Evolutionary conservation across 148 eudicot species (phyloP).

Genomic region (Oxyria digyna): DNA sequence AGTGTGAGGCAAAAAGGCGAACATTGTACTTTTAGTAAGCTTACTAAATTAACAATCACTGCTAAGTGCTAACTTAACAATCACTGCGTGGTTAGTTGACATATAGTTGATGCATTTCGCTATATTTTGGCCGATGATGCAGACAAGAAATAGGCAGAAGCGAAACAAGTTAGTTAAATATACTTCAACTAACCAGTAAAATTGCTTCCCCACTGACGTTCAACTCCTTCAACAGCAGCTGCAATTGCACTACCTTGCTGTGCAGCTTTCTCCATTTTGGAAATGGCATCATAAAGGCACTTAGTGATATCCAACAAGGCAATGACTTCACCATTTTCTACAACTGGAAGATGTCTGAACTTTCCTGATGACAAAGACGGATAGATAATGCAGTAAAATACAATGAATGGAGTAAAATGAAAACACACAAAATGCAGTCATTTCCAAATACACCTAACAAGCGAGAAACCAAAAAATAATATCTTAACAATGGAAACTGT

Average conservation of each 20-base stretch:
- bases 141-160: not conserved
- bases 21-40: not conserved
- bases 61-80: not conserved
- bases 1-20: not conserved
- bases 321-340: constrained; percentile 97
- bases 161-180: not conserved
- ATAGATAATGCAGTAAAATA: not conserved
- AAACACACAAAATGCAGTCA: not conserved
- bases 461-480: not conserved
- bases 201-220: constrained; percentile 79
- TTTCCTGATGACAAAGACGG: constrained; percentile 39
- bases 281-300: constrained; percentile 96
- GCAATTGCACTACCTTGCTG: constrained; percentile 98
- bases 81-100: not conserved
- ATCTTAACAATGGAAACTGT: not conserved
- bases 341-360: constrained; percentile 96
- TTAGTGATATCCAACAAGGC: constrained; percentile 88
- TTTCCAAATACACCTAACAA: not conserved
- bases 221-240: constrained; percentile 97
- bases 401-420: not conserved
- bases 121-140: not conserved
- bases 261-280: constrained; percentile 96
- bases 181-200: constrained; percentile 40
- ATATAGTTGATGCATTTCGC: not conserved
- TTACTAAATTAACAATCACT: not conserved